Evolutionary conservation across 805 yeast species (phyloP).

Genomic region (Priceomyces melissophilus): DNA sequence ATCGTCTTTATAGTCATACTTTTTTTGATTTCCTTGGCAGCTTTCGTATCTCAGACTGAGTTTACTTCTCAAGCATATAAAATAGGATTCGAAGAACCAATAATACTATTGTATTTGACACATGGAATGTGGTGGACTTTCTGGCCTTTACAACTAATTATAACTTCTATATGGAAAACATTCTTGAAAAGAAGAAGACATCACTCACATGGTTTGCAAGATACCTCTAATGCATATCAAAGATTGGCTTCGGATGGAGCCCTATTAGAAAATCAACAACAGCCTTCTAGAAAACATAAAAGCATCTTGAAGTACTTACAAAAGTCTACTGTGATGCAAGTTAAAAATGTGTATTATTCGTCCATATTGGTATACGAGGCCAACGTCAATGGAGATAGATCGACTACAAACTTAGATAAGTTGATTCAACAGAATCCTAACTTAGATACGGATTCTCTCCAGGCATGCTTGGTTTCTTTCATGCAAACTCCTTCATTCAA

Average conservation of each 20-base stretch:
- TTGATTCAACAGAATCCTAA: conserved; percentile 36
- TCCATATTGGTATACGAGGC: conserved; percentile 41
- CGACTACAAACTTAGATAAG: conserved; percentile 28
- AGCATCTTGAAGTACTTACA: conserved; percentile 23
- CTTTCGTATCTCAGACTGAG: conserved; percentile 82
- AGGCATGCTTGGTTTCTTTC: conserved; percentile 33
- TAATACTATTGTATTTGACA: conserved; percentile 60
- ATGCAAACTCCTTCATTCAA: conserved; percentile 43
- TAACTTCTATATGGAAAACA: conserved; percentile 48
- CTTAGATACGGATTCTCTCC: conserved; percentile 30
- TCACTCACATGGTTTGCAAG: conserved; percentile 2
- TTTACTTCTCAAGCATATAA: conserved; percentile 66
- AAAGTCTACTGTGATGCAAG: conserved; percentile 36
- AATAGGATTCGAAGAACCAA: conserved; percentile 62
- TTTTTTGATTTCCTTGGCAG: conserved; percentile 34
- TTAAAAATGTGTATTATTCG: conserved; percentile 44
- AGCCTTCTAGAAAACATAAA: conserved; percentile 11
- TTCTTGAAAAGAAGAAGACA: conserved; percentile 11
- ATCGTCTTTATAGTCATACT: conserved; percentile 30
- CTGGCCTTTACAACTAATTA: conserved; percentile 64
- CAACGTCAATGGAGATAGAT: conserved; percentile 33
- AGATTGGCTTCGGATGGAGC: conserved; percentile 28
- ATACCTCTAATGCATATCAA: conserved; percentile 19
- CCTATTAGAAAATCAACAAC: conserved; percentile 16
- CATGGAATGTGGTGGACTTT: conserved; percentile 76